Evolutionary conservation across 2,329 filamentous ascomycete species (phyloP), one percentile per base, ranked within the genome.

Genomic region (Penicillium sp.): DNA sequence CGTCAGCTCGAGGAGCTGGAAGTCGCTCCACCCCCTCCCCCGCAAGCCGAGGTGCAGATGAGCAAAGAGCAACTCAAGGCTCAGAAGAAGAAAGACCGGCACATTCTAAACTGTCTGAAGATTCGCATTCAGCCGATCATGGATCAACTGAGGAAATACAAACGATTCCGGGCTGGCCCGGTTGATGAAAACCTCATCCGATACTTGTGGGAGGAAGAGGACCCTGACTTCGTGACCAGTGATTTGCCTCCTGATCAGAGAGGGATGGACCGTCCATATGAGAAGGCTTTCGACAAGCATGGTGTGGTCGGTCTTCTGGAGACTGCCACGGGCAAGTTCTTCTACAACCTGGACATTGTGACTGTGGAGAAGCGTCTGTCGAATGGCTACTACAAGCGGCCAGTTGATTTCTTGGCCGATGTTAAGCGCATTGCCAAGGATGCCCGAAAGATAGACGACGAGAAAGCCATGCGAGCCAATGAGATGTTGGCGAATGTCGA

Each of bases 101-200:
- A 92, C 56, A 82, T 86, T 9, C 78, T 97, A 46, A 96, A 97
- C 66, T 76, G 86, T 50, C 76, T 98, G 57, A 98, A 97, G 74
- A 84, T 95, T 33, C 78, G 86, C 46, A 83, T 98, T 47, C 91
- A 96, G 69, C 89, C 89, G 1, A 89, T 97, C 59, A 96, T 98
- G 90, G 92, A 98, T 59, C 89, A 96, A 71, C 89, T 98, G 66
- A 93, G 95, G 68, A 90, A 87, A 66, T 95, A 95, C 73, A 88
- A 86, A 66, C 89, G 89, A 59, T 97, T 97, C 72, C 81, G 90
- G 53, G 83, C 84, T 47, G 86, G 89, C 1, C 82, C 89, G 37
- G 86, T 98, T 53, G 82, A 88, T 1, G 84, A 88, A 44, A 70
- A 72, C 9, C 80, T 84, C 56, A 89, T 95, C 51, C 78, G 83